phyloP scores from a whole-genome alignment of 257 asterid species.

The Fraxinus pennsylvanica region DNA sequence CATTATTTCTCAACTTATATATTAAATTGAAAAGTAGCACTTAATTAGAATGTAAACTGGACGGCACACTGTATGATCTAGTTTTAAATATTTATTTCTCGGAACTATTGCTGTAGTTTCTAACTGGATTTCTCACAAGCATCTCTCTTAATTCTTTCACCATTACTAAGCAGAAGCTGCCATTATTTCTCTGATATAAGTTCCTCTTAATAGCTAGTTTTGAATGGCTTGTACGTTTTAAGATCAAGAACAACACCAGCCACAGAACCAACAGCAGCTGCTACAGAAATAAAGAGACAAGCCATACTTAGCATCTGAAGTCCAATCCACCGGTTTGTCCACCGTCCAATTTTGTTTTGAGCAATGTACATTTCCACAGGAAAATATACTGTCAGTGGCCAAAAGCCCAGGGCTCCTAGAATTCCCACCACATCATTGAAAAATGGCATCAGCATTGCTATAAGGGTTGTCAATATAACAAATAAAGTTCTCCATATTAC shows the following conservation, averaged over 20 bases:
- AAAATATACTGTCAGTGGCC: slow-evolving; percentile 53
- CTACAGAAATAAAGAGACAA: slow-evolving; percentile 36
- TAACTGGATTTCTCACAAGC: not conserved
- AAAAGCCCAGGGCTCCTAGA: slow-evolving; percentile 48
- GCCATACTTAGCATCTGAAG: slow-evolving; percentile 45
- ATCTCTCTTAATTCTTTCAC: not conserved
- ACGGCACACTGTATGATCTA: too few relatives aligned
- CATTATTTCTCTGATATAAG: too few relatives aligned
- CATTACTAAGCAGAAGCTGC: not conserved
- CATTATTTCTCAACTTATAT: too few relatives aligned
- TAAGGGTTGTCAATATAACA: slow-evolving; percentile 38
- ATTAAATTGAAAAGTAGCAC: too few relatives aligned
- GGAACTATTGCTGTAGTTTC: not conserved
- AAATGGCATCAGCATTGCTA: slow-evolving; percentile 50
- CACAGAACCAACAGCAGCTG: slow-evolving; percentile 45
- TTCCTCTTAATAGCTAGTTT: slow-evolving; percentile 35
- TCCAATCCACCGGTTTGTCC: slow-evolving; percentile 38
- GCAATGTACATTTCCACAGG: slow-evolving; percentile 49
- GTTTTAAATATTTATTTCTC: too few relatives aligned
- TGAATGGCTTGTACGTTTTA: slow-evolving; percentile 42
- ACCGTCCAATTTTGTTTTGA: slow-evolving; percentile 36
- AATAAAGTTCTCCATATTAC: slow-evolving; percentile 40
- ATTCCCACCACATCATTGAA: slow-evolving; percentile 49
- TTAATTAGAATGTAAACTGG: too few relatives aligned
- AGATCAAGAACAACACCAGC: slow-evolving; percentile 47